These are phyloP conservation scores for Phaseolus coccineus DNA, from an alignment of 331 rosid genomes.

Conservation along the genomic window DNA sequence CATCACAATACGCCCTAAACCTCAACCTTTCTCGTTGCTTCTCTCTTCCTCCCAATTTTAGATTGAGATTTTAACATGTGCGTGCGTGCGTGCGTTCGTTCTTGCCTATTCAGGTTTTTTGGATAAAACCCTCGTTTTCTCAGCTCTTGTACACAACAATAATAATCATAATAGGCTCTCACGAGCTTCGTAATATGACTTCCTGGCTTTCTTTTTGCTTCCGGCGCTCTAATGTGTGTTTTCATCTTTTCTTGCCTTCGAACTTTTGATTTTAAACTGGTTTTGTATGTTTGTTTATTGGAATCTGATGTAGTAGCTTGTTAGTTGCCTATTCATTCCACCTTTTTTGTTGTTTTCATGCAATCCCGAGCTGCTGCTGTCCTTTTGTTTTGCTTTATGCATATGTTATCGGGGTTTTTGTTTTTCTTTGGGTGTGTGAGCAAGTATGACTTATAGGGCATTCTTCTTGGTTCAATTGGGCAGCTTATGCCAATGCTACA, in stretches of 20 bases:
- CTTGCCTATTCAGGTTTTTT: not conserved
- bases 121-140: not conserved
- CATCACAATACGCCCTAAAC: not conserved
- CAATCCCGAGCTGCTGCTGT: not conserved
- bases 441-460: not conserved
- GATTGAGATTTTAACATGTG: not conserved
- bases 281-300: not conserved
- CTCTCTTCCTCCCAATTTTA: not conserved
- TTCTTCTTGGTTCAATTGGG: conserved; percentile 17
- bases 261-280: not conserved
- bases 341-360: not conserved
- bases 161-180: not conserved
- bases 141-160: not conserved
- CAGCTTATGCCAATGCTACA: not conserved
- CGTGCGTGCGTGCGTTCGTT: not conserved
- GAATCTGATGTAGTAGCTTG: not conserved
- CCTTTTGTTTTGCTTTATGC: not conserved
- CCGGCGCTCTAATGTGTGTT: not conserved
- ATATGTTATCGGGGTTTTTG: not conserved
- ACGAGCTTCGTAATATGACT: conserved; percentile 17
- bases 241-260: not conserved
- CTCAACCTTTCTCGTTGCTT: not conserved
- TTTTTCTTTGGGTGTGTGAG: not conserved
- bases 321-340: not conserved
- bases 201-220: conserved; percentile 8